phyloP scores from a whole-genome alignment of 2,329 filamentous ascomycete genomes.

The Hymenoscyphus linearis region DNA sequence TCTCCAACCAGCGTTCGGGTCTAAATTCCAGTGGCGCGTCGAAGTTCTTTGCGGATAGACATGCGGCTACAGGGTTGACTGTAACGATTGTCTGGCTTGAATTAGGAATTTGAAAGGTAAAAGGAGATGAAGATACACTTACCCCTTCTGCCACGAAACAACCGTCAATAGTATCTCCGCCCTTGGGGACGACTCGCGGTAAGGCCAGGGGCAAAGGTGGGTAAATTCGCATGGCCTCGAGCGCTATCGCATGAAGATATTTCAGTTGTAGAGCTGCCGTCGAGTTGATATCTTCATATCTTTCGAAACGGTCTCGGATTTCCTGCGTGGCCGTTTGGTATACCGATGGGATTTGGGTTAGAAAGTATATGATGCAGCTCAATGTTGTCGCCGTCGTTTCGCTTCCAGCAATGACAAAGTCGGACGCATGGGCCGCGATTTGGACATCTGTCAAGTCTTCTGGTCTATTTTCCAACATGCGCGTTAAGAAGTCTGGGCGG shows the following conservation, averaged over 20 bases:
- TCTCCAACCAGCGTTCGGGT: neutral
- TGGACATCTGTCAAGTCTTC: neutral
- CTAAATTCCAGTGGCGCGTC: constrained; percentile 22
- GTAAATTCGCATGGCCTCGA: constrained; percentile 10
- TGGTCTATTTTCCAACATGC: neutral
- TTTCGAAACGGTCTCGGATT: neutral
- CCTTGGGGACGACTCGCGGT: neutral
- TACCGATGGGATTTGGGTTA: constrained; percentile 44
- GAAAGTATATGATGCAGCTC: constrained; percentile 35
- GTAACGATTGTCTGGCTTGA: constrained; percentile 32
- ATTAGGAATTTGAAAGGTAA: constrained; percentile 9
- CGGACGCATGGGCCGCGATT: constrained; percentile 30
- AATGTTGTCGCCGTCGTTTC: constrained; percentile 32
- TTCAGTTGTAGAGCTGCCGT: neutral
- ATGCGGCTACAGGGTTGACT: constrained; percentile 31
- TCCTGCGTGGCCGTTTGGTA: neutral
- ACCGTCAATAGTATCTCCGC: constrained; percentile 5
- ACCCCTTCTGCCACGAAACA: constrained; percentile 2
- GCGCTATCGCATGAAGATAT: constrained; percentile 6
- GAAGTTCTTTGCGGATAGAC: constrained; percentile 31
- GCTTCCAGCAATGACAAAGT: constrained; percentile 25
- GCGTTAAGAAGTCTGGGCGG: constrained; percentile 8
- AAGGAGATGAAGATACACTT: constrained; percentile 30
- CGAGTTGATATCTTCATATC: constrained; percentile 9
- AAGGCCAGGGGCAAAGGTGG: constrained; percentile 3